Evolutionary conservation across 345 rosid genomes (phyloP).

Genomic region (Bruguiera sexangula): DNA sequence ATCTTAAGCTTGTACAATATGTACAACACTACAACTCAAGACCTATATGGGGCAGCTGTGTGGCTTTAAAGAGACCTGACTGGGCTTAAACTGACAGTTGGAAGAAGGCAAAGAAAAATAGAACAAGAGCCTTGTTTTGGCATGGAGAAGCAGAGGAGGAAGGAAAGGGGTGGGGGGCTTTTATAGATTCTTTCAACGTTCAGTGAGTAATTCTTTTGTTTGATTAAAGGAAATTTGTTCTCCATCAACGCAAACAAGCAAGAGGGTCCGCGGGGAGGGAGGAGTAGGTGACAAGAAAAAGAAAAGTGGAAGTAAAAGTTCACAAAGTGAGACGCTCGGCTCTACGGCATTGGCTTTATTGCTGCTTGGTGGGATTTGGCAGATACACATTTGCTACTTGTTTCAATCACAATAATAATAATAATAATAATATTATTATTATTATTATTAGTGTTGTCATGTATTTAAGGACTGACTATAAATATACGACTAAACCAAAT

Average conservation of each 20-base stretch:
- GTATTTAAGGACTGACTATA: too few species aligned
- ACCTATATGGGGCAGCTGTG: not conserved
- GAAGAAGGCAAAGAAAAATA: not conserved
- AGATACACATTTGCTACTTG: too few species aligned
- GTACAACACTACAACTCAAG: not conserved
- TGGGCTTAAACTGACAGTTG: not conserved
- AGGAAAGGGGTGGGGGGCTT: not conserved
- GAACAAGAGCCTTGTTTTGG: not conserved
- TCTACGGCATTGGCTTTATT: not conserved
- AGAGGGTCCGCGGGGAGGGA: not conserved
- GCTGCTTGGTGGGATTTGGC: not conserved
- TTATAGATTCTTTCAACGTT: not conserved
- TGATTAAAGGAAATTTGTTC: not conserved
- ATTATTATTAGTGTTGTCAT: too few species aligned
- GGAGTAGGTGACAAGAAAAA: slow-evolving; percentile 10
- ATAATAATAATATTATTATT: too few species aligned
- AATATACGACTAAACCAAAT: too few species aligned
- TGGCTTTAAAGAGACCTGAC: not conserved
- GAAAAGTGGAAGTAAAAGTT: slow-evolving; percentile 9
- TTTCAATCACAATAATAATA: too few species aligned
- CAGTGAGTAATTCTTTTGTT: not conserved
- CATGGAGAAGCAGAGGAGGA: not conserved
- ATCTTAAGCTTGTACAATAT: slow-evolving; percentile 10
- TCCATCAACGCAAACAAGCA: not conserved
- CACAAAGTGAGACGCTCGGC: not conserved